Evolutionary conservation across 2,329 filamentous ascomycete species (phyloP).

Genomic region (Aspergillus melleus): DNA sequence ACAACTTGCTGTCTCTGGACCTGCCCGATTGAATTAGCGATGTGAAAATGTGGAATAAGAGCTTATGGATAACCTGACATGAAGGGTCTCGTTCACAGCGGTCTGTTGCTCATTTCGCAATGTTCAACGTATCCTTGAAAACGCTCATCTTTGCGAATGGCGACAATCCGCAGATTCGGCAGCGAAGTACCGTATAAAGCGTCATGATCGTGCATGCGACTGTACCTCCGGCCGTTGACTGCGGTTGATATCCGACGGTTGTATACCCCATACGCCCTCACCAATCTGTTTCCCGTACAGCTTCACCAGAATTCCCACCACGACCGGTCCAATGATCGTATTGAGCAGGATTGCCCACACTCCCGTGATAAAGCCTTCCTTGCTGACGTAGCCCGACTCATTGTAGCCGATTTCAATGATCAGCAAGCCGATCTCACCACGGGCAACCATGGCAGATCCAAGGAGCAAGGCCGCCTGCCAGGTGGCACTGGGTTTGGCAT

Average conservation of each 20-base stretch:
- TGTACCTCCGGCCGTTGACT: too few relatives aligned
- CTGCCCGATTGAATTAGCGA: too few relatives aligned
- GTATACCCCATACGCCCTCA: slow-evolving; percentile 29
- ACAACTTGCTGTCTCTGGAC: too few relatives aligned
- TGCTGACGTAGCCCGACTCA: slow-evolving; percentile 42
- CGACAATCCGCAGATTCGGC: too few relatives aligned
- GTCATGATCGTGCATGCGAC: too few relatives aligned
- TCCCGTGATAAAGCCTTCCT: slow-evolving; percentile 28
- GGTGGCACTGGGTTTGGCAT: neutral
- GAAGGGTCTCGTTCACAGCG: too few relatives aligned
- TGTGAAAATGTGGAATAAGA: too few relatives aligned
- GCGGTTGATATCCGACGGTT: neutral
- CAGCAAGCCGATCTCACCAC: slow-evolving; percentile 34
- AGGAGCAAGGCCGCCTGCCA: slow-evolving; percentile 27
- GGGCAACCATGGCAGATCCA: slow-evolving; percentile 35
- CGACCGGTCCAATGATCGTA: slow-evolving; percentile 32
- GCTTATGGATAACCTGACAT: too few relatives aligned
- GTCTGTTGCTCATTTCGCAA: too few relatives aligned
- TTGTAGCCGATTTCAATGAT: slow-evolving; percentile 36
- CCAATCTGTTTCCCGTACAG: slow-evolving; percentile 22
- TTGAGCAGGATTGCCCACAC: slow-evolving; percentile 36
- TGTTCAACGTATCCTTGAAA: too few relatives aligned
- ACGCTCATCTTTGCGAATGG: too few relatives aligned
- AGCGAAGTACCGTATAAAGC: too few relatives aligned
- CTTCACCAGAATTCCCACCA: slow-evolving; percentile 28